phyloP scores from a whole-genome alignment of 345 rosid genomes.

The Linum tenue region DNA sequence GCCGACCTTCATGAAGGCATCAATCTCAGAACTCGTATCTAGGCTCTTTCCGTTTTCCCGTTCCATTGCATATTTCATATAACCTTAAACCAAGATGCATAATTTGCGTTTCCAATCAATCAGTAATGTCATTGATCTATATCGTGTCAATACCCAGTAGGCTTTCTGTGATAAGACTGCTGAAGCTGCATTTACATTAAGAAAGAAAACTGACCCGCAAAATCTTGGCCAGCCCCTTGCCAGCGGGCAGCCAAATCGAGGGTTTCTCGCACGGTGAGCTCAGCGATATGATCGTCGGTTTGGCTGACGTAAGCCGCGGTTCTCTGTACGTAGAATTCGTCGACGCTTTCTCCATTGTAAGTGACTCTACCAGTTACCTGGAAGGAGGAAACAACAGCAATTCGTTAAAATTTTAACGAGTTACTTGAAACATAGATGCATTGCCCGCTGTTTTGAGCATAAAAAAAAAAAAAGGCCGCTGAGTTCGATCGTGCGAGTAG shows the following conservation, averaged over 20 bases:
- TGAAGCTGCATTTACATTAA: neutral
- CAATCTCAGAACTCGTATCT: slow-evolving; percentile 69
- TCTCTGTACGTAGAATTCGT: slow-evolving; percentile 65
- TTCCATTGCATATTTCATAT: slow-evolving; percentile 54
- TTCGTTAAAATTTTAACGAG: no score
- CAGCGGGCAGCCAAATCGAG: slow-evolving; percentile 92
- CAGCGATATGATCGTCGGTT: slow-evolving; percentile 80
- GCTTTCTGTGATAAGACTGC: neutral
- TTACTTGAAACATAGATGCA: no score
- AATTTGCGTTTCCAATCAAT: neutral
- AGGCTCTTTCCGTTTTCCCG: slow-evolving; percentile 62
- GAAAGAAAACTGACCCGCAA: slow-evolving; percentile 44
- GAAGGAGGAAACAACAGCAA: neutral
- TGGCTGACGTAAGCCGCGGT: slow-evolving; percentile 87
- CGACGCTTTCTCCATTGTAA: slow-evolving; percentile 62
- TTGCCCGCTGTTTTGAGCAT: no score
- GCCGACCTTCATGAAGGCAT: slow-evolving; percentile 84
- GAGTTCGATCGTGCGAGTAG: no score
- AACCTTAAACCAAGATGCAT: slow-evolving; percentile 27
- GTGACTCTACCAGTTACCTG: slow-evolving; percentile 64
- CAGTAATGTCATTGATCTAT: no score
- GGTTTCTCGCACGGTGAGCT: slow-evolving; percentile 18
- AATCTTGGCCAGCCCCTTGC: slow-evolving; percentile 80
- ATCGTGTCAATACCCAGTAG: no score
- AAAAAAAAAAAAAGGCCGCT: no score